Percentiles rank a stretch among this genome's conserved stretches.
These are phyloP conservation scores for Globisporangium abappressorium DNA, from an alignment of 352 stramenopile species.

Conservation along the genomic window DNA sequence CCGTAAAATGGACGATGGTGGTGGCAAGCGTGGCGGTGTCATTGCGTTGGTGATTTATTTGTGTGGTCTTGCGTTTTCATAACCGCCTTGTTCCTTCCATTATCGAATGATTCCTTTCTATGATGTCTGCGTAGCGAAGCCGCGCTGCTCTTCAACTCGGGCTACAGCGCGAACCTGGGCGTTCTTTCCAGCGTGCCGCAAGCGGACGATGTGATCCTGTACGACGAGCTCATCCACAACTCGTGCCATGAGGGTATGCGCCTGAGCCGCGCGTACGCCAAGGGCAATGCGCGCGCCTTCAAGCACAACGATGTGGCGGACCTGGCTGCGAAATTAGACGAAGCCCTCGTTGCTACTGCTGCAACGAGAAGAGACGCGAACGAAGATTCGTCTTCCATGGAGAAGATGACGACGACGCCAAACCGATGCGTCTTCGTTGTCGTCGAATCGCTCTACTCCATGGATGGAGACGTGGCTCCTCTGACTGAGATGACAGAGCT, in stretches of 20 bases:
- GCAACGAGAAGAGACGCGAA: not conserved
- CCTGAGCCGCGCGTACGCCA: constrained; percentile 69
- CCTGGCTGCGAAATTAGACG: constrained; percentile 67
- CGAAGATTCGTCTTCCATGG: not conserved
- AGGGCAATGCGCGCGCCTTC: constrained; percentile 61
- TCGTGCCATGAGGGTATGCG: constrained; percentile 94
- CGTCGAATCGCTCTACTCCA: constrained; percentile 98
- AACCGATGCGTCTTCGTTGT: constrained; percentile 87
- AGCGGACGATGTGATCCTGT: constrained; percentile 90
- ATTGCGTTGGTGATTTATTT: not conserved
- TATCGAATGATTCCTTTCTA: constrained; percentile 3
- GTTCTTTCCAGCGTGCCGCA: constrained; percentile 92
- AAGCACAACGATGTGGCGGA: constrained; percentile 90
- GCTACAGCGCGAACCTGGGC: constrained; percentile 96
- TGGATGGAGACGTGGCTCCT: constrained; percentile 96
- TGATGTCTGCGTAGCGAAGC: constrained; percentile 52
- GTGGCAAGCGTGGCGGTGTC: not conserved
- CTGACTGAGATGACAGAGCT: constrained; percentile 84
- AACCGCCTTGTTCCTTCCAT: constrained; percentile 10
- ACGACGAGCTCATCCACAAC: constrained; percentile 97
- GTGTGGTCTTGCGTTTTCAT: not conserved
- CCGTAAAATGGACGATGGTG: not conserved
- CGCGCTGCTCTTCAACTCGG: constrained; percentile 95
- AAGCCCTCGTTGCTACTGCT: not conserved
- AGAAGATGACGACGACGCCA: not conserved